Percentiles rank a stretch among this genome's conserved stretches.
These are phyloP conservation scores for Puccinia triticina DNA, from an alignment of 1,284 basidiomycete species.

Conservation along the genomic window DNA sequence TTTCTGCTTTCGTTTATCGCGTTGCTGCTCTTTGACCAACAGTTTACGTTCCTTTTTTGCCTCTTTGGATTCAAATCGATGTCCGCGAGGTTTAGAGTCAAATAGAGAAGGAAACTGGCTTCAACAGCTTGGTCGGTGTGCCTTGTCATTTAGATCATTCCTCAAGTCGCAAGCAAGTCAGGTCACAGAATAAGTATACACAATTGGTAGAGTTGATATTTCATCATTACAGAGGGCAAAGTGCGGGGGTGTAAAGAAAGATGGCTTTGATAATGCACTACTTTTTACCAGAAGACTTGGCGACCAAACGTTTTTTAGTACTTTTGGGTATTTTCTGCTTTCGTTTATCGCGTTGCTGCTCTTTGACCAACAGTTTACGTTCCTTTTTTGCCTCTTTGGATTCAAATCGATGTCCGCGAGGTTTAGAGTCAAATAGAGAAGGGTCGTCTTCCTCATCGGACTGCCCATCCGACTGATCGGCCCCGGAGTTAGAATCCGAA, in stretches of 20 bases:
- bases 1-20: conserved; percentile 85
- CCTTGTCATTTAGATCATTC: too few species aligned
- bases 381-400: conserved; percentile 66
- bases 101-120: background rate
- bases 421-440: conserved; percentile 19
- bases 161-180: too few species aligned
- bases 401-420: conserved; percentile 46
- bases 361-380: conserved; percentile 83
- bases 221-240: too few species aligned
- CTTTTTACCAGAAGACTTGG: conserved; percentile 61
- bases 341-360: conserved; percentile 80
- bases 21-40: conserved; percentile 78
- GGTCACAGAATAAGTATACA: too few species aligned
- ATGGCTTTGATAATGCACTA: background rate
- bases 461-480: conserved; percentile 50
- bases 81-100: conserved; percentile 2
- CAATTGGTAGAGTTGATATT: too few species aligned
- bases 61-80: conserved; percentile 21
- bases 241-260: too few species aligned
- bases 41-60: conserved; percentile 81
- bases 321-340: conserved; percentile 91
- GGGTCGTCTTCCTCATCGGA: conserved; percentile 49
- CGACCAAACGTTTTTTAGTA: conserved; percentile 83
- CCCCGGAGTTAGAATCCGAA: conserved; percentile 25
- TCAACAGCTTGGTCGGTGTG: too few species aligned